Evolutionary conservation across 73 alveolate genomes (phyloP).

Genomic region (Uronychia setigera): DNA sequence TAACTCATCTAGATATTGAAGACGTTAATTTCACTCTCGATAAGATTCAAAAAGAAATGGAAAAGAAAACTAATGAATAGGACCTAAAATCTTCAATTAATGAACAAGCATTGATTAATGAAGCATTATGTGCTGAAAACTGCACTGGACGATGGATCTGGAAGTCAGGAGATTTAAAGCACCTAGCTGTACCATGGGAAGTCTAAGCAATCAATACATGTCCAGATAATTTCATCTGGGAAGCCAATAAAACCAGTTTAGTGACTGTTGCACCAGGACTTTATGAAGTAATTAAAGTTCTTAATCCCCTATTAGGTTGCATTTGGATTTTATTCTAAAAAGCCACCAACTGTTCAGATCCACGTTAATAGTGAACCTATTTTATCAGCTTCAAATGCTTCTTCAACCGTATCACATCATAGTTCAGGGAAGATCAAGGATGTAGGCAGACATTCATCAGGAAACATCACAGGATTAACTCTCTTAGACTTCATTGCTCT

Average conservation of each 20-base stretch:
- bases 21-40: slow-evolving; percentile 81
- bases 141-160: slow-evolving; percentile 97
- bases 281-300: slow-evolving; percentile 84
- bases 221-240: slow-evolving; percentile 98
- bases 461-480: slow-evolving; percentile 95
- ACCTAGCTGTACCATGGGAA: slow-evolving; percentile 96
- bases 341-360: slow-evolving; percentile 91
- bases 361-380: slow-evolving; percentile 96
- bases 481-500: slow-evolving; percentile 94
- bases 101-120: slow-evolving; percentile 87
- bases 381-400: slow-evolving; percentile 78
- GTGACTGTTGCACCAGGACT: slow-evolving; percentile 95
- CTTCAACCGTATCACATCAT: slow-evolving; percentile 82
- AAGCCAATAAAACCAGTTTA: slow-evolving; percentile 88
- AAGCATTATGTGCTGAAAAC: slow-evolving; percentile 93
- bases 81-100: slow-evolving; percentile 72
- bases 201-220: slow-evolving; percentile 92
- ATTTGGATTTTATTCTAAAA: slow-evolving; percentile 95
- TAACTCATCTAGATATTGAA: slow-evolving; percentile 54
- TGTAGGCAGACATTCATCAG: slow-evolving; percentile 91
- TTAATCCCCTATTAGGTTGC: slow-evolving; percentile 13
- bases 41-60: slow-evolving; percentile 84
- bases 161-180: slow-evolving; percentile 91
- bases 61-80: slow-evolving; percentile 58
- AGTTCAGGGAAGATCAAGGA: slow-evolving; percentile 86